phyloP scores from a whole-genome alignment of 176 grass and related monocot species.

The Triticum urartu region DNA sequence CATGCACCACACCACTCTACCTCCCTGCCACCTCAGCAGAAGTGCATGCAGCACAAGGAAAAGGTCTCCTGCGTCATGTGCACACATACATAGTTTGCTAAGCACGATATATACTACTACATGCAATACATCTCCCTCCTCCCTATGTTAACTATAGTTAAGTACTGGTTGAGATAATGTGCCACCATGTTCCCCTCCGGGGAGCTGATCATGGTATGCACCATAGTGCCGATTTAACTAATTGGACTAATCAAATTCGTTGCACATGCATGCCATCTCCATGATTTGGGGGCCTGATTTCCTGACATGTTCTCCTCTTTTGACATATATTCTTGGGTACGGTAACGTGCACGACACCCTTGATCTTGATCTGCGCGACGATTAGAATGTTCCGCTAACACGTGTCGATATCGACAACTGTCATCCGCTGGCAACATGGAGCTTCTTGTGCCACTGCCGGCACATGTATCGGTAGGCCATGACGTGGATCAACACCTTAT shows the following conservation, averaged over 20 bases:
- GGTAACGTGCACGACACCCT: neutral
- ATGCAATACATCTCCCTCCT: neutral
- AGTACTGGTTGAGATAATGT: neutral
- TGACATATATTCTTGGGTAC: slow-evolving; percentile 20
- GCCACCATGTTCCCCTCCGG: slow-evolving; percentile 41
- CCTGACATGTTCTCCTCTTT: slow-evolving; percentile 30
- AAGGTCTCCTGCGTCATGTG: slow-evolving; percentile 20
- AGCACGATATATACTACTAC: neutral
- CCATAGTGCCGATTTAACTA: neutral
- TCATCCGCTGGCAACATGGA: neutral
- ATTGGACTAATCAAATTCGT: slow-evolving; percentile 11
- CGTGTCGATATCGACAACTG: neutral
- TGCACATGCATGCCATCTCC: slow-evolving; percentile 24
- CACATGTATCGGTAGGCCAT: neutral
- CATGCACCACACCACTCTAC: neutral
- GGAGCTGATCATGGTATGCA: slow-evolving; percentile 37
- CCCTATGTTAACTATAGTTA: neutral
- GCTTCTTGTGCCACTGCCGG: neutral
- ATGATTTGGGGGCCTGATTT: slow-evolving; percentile 41
- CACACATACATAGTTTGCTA: neutral
- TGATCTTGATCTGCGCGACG: neutral
- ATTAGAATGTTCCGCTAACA: slow-evolving; percentile 9
- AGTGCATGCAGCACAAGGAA: neutral
- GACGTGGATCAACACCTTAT: neutral
- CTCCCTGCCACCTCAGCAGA: slow-evolving; percentile 37